Evolutionary conservation across 495 filamentous ascomycete genomes (phyloP).

Genomic region (Lentithecium fluviatile): DNA sequence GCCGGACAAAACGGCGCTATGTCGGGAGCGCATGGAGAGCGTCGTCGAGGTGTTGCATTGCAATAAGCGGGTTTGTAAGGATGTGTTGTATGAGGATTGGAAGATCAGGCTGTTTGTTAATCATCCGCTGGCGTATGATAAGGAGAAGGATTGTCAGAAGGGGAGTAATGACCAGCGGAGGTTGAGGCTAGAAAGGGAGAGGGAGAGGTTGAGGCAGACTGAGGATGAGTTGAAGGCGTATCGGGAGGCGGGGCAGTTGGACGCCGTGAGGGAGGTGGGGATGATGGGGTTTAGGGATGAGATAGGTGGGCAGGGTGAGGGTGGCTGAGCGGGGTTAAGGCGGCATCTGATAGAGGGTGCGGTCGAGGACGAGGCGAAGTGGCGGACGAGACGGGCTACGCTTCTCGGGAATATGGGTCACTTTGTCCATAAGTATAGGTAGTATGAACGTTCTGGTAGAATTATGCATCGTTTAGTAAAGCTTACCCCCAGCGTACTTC

Average conservation of each 20-base stretch:
- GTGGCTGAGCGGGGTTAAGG: too few relatives aligned
- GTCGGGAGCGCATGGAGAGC: slow-evolving; percentile 7
- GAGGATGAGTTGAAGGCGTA: slow-evolving; percentile 11
- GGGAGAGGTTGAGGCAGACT: slow-evolving; percentile 9
- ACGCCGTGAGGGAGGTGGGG: background rate
- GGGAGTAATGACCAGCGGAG: slow-evolving; percentile 19
- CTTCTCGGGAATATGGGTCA: too few relatives aligned
- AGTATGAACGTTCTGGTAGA: too few relatives aligned
- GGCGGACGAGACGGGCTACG: too few relatives aligned
- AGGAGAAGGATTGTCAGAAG: slow-evolving; percentile 17
- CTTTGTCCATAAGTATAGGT: too few relatives aligned
- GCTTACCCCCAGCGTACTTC: too few relatives aligned
- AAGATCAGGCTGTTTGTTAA: slow-evolving; percentile 17
- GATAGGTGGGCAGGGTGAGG: too few relatives aligned
- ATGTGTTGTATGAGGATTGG: slow-evolving; percentile 17
- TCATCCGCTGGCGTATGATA: slow-evolving; percentile 8
- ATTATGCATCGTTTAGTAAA: too few relatives aligned
- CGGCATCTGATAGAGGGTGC: too few relatives aligned
- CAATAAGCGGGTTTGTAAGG: slow-evolving; percentile 19
- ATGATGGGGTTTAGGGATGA: too few relatives aligned
- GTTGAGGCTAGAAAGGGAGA: background rate
- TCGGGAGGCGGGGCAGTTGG: background rate
- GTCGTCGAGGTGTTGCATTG: slow-evolving; percentile 1
- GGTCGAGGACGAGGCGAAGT: too few relatives aligned
- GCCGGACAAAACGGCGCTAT: slow-evolving; percentile 2